Evolutionary conservation across 1,139 yeast genomes (phyloP), one percentile per base, ranked within the genome.

Genomic region (Hemisphaericaspora xylanilytica): DNA sequence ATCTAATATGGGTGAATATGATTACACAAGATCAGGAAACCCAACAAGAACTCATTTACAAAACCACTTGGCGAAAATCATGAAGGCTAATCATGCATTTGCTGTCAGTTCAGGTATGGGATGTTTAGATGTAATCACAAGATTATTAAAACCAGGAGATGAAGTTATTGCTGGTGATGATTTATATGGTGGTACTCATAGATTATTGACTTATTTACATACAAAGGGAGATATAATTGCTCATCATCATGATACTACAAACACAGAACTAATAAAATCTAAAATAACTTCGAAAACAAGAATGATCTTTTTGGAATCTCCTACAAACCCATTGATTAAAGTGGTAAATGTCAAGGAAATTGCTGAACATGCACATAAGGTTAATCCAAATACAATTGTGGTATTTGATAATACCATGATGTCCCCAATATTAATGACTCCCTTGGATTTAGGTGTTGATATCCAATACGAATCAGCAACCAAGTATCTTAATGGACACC

Each of bases 401-500:
- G 95, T 87, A 9, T 90, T 89, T 47, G 97, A 89, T 63, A 89
- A 90, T 69, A 89, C 97, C 47, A 89, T 89, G 97, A 83, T 89
- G 90, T 82, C 95, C 13, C 97, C 97, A 3, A 63, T 89, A 41
- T 72, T 84, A 54, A 82, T 87, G 82, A 75, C 85, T 12, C 97
- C 97, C 2, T 72, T 89, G 50, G 87, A 84, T 49, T 73, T 85
- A 50, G 95, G 94, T 12, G 94, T 83, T 24, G 97, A 89, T 58
- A 85, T 89, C 45, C 95, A 87, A 42, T 89, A 89, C 60, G 97
- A 89, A 59, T 82, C 92, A 12, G 97, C 95, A 13, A 89, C 97
- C 41, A 89, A 89, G 63, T 89, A 86, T 57, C 70, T 89, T 48
- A 86, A 88, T 55, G 97, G 97, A 9, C 97, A 89, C 60, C 97